Percentiles rank a stretch among this genome's conserved stretches.
Conservation (phyloP, 371 early-diverging fungal genomes). For the Apophysomyces elegans region DNA sequence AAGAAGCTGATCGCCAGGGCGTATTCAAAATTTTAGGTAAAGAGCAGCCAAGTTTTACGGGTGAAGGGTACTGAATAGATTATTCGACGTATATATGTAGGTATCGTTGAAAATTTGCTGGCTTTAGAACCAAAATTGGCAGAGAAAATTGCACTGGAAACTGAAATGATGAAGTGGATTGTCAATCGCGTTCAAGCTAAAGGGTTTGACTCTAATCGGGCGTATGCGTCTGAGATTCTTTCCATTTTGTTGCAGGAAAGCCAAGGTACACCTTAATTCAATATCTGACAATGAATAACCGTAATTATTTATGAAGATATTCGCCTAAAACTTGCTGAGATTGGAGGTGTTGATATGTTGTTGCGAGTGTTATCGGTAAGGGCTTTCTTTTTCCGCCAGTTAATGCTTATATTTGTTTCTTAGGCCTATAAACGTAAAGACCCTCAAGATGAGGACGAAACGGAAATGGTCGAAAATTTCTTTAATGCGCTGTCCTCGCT, state of each 20-base stretch:
- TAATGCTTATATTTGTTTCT: no score
- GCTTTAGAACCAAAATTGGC: constrained; percentile 73
- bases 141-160: constrained; percentile 64
- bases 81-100: constrained; percentile 25
- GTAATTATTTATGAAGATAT: constrained; percentile 44
- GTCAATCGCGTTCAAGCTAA: constrained; percentile 65
- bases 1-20: constrained; percentile 83
- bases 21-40: constrained; percentile 80
- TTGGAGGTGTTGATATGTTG: constrained; percentile 77
- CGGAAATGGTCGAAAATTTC: constrained; percentile 89
- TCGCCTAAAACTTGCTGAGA: constrained; percentile 62
- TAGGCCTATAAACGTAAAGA: constrained; percentile 73
- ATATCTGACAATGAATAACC: not conserved
- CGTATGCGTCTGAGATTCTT: constrained; percentile 85
- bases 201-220: constrained; percentile 76
- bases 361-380: constrained; percentile 67
- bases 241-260: constrained; percentile 83
- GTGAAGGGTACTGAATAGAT: not conserved
- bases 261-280: constrained; percentile 45
- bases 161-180: constrained; percentile 76
- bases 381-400: not conserved
- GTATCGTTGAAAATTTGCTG: constrained; percentile 86
- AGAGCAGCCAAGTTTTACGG: not conserved
- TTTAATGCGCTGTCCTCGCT: constrained; percentile 81
- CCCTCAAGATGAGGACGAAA: constrained; percentile 83